Percentiles rank a stretch among this genome's conserved stretches.
Conservation (phyloP, 1,284 basidiomycete species). For the Fereydounia khargensis region DNA sequence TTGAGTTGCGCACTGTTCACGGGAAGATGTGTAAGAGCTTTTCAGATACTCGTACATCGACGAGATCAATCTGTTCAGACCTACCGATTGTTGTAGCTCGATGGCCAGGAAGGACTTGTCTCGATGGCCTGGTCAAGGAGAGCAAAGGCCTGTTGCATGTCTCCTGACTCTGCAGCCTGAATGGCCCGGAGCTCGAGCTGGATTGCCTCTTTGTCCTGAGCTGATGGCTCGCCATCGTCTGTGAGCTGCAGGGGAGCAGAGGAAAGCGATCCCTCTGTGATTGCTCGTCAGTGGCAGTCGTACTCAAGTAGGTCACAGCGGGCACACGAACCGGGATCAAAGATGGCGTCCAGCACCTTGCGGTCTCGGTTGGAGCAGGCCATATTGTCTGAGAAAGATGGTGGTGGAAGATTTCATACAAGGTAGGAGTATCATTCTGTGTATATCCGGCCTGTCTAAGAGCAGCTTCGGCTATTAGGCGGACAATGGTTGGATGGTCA, state of each 20-base stretch:
- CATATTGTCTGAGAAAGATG: too few relatives aligned
- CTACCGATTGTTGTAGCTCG: not conserved
- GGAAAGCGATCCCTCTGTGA: not conserved
- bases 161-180: not conserved
- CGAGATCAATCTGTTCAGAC: too few relatives aligned
- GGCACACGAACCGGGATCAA: not conserved
- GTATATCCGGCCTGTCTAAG: too few relatives aligned
- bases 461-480: too few relatives aligned
- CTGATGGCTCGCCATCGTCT: not conserved
- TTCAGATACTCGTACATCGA: too few relatives aligned
- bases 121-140: not conserved
- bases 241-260: not conserved
- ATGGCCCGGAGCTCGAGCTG: constrained; percentile 1
- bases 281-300: not conserved
- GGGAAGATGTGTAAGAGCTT: not conserved
- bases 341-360: not conserved
- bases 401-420: too few relatives aligned
- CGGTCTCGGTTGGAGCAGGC: not conserved
- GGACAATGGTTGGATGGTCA: too few relatives aligned
- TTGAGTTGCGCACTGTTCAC: not conserved
- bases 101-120: not conserved
- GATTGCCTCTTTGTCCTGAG: not conserved
- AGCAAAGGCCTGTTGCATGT: not conserved
- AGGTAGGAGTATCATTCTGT: too few relatives aligned
- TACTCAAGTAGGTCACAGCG: not conserved